Percentiles rank a stretch among this genome's conserved stretches.
Evolutionary conservation across 116 monocot species (phyloP).

Genomic region (Cymodocea nodosa): DNA sequence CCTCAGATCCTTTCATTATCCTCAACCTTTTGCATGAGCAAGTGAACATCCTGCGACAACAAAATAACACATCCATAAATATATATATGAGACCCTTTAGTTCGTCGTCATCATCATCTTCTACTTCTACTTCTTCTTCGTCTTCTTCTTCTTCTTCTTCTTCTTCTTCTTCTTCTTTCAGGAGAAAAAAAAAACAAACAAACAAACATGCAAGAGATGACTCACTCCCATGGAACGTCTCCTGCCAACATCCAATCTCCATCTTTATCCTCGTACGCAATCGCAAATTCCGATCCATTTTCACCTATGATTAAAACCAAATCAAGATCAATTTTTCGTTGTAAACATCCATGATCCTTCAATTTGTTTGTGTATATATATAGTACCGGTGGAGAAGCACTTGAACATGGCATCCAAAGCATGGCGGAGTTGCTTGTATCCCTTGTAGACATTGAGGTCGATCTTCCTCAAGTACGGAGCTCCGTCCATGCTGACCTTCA

Average conservation of each 20-base stretch:
- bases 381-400: constrained; percentile 24
- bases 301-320: neutral
- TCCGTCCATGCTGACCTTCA: constrained; percentile 97
- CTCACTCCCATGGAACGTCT: constrained; percentile 54
- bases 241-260: constrained; percentile 52
- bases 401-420: constrained; percentile 64
- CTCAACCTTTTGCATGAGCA: constrained; percentile 45
- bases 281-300: constrained; percentile 10
- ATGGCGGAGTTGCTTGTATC: constrained; percentile 55
- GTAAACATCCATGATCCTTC: no score
- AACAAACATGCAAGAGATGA: neutral
- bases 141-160: no score
- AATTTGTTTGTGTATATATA: no score
- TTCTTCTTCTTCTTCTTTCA: no score
- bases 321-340: neutral
- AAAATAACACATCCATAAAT: neutral
- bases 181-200: neutral
- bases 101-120: no score
- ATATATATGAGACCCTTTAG: no score
- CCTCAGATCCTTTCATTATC: constrained; percentile 39
- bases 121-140: no score
- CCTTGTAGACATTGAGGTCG: constrained; percentile 54
- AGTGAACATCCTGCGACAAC: constrained; percentile 33
- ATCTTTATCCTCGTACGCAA: constrained; percentile 49
- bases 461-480: constrained; percentile 90